Conservation (phyloP, 1,284 basidiomycete species). For the Cryptococcus sp. region DNA sequence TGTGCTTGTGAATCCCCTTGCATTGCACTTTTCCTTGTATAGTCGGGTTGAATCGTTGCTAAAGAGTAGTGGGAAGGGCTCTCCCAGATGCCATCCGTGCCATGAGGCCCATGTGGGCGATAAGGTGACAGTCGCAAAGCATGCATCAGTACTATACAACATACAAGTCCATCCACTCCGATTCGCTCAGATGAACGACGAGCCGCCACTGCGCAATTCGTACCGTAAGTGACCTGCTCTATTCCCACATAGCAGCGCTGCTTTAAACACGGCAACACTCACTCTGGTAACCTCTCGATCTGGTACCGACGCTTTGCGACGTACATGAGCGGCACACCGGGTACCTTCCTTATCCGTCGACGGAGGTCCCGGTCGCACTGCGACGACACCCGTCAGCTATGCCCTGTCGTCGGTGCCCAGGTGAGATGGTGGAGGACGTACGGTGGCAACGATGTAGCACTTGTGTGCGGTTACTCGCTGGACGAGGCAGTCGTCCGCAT, state of each 20-base stretch:
- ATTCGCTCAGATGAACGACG: constrained; percentile 2
- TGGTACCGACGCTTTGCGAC: constrained; percentile 86
- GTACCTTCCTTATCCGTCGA: constrained; percentile 84
- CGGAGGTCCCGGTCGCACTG: constrained; percentile 89
- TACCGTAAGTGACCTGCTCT: not conserved
- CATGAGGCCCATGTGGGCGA: too few species aligned
- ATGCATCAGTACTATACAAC: constrained; percentile 1
- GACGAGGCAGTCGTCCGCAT: constrained; percentile 97
- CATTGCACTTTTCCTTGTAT: too few species aligned
- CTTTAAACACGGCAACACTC: constrained; percentile 17
- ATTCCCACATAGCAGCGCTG: not conserved
- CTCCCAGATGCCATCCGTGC: not conserved
- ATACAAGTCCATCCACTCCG: constrained; percentile 1
- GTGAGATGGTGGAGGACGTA: constrained; percentile 24
- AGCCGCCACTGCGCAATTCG: not conserved
- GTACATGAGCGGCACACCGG: constrained; percentile 94
- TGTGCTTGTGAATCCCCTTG: too few species aligned
- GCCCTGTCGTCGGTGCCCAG: not conserved
- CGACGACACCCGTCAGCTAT: not conserved
- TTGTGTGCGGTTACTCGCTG: constrained; percentile 91
- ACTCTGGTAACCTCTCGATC: constrained; percentile 86
- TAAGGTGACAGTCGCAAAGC: not conserved
- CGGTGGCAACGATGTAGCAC: constrained; percentile 95
- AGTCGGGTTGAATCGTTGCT: not conserved
- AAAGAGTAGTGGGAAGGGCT: not conserved